A percentile compares a stretch with the other conserved stretches of the same genome.
Conservation (phyloP, 371 early-diverging fungal genomes). For the Zychaea mexicana region DNA sequence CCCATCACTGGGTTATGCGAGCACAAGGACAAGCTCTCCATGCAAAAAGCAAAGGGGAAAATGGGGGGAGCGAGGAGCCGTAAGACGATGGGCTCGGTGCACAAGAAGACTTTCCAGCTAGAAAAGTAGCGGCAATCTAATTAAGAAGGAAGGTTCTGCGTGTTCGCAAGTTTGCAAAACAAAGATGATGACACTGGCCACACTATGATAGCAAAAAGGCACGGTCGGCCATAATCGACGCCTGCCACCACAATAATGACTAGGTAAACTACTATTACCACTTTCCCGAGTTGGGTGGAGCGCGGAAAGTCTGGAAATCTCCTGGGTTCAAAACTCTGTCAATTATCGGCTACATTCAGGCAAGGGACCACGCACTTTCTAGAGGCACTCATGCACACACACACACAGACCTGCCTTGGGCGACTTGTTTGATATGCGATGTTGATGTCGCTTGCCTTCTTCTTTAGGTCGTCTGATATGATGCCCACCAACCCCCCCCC, state of each 20-base stretch:
- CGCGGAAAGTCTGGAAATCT: not conserved
- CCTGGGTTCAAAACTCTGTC: not conserved
- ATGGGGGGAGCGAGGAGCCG: no score
- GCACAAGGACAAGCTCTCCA: not conserved
- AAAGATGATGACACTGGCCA: not conserved
- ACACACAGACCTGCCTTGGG: not conserved
- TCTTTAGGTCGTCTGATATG: no score
- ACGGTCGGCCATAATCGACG: not conserved
- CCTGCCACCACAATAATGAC: no score
- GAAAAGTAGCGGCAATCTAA: conserved; percentile 1
- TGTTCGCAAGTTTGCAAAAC: not conserved
- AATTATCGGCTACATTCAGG: conserved; percentile 3
- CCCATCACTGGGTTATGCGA: not conserved
- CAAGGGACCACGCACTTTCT: not conserved
- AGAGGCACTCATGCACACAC: no score
- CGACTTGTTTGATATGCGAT: no score
- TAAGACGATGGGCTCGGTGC: not conserved
- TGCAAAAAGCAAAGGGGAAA: not conserved
- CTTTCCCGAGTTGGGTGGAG: not conserved
- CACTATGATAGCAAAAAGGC: not conserved
- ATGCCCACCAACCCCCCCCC: not conserved
- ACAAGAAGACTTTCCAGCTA: not conserved
- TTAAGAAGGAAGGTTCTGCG: not conserved
- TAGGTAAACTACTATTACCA: not conserved
- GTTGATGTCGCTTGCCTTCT: no score